Conservation (phyloP, 306 rosid species). For the Chamaecrista fasciculata region DNA sequence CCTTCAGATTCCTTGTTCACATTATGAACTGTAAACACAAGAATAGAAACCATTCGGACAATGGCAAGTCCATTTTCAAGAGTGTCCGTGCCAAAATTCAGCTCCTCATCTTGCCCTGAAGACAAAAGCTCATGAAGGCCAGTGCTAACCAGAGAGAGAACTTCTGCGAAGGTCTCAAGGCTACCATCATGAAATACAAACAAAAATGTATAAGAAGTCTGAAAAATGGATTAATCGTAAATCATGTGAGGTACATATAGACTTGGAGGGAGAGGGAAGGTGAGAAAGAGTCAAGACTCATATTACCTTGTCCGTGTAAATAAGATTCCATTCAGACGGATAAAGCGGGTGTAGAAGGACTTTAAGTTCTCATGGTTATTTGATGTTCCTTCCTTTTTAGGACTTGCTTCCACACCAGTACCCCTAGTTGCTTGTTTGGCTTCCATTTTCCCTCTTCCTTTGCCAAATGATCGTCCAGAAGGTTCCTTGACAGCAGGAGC, state of each 20-base stretch:
- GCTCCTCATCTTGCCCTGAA: conserved; percentile 64
- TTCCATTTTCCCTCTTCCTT: conserved; percentile 69
- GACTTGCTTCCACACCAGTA: conserved; percentile 39
- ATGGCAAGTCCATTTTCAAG: conserved; percentile 59
- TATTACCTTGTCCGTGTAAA: conserved; percentile 84
- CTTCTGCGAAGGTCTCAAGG: conserved; percentile 80
- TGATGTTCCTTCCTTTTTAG: conserved; percentile 45
- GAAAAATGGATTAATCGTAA: background rate
- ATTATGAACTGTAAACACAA: conserved; percentile 73
- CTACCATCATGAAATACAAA: conserved; percentile 33
- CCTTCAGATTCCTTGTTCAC: conserved; percentile 74
- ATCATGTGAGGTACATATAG: background rate
- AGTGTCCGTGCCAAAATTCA: conserved; percentile 53
- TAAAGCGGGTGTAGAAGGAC: conserved; percentile 68
- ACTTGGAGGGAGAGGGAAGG: background rate
- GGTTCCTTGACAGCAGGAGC: conserved; percentile 56
- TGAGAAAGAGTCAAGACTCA: background rate
- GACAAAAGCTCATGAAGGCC: conserved; percentile 63
- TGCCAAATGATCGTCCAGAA: conserved; percentile 47
- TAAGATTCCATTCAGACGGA: conserved; percentile 88
- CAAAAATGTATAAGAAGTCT: conserved; percentile 15
- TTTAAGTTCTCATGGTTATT: conserved; percentile 46
- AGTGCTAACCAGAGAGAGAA: conserved; percentile 61
- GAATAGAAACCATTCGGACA: conserved; percentile 67
- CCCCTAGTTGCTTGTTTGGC: conserved; percentile 49